Conservation (phyloP, 352 stramenopile genomes). For the Aphanomyces stellatus region DNA sequence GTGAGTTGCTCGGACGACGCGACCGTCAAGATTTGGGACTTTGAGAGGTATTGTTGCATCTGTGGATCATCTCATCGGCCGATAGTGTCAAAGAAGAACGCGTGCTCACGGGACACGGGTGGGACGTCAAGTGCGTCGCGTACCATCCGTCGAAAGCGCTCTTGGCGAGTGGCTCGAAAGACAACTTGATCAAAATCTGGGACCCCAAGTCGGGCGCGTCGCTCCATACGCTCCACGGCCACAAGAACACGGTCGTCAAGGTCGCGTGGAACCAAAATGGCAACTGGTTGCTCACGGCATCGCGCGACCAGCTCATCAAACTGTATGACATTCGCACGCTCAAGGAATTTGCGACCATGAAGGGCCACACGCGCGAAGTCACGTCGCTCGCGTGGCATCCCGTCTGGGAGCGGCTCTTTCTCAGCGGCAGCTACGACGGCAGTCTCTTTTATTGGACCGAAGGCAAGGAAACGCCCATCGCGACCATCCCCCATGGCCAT, state of each 20-base stretch:
- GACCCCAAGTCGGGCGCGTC: conserved; percentile 90
- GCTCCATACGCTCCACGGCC: conserved; percentile 93
- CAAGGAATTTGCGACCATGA: conserved; percentile 92
- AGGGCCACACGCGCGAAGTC: conserved; percentile 94
- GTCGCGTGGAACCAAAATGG: conserved; percentile 97
- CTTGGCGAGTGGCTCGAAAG: conserved; percentile 93
- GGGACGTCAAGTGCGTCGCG: conserved; percentile 96
- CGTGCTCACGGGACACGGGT: conserved; percentile 93
- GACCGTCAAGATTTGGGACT: conserved; percentile 91
- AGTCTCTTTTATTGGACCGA: conserved; percentile 98
- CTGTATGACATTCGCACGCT: conserved; percentile 98
- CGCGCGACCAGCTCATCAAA: conserved; percentile 97
- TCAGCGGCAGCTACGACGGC: conserved; percentile 95
- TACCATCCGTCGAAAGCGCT: conserved; percentile 94
- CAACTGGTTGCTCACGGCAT: conserved; percentile 96
- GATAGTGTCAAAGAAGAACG: conserved; percentile 82
- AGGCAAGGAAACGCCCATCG: conserved; percentile 76
- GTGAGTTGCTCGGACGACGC: conserved; percentile 96
- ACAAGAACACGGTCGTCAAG: conserved; percentile 98
- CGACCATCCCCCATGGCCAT: conserved; percentile 87
- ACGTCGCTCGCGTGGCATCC: conserved; percentile 96
- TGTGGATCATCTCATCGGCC: neutral
- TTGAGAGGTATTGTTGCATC: conserved; percentile 48
- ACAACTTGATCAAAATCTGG: conserved; percentile 98
- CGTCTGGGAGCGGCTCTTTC: conserved; percentile 93